Base-by-base conservation (phyloP, 2,329 filamentous ascomycete genomes). In the Huntiella abstrusa region DNA sequence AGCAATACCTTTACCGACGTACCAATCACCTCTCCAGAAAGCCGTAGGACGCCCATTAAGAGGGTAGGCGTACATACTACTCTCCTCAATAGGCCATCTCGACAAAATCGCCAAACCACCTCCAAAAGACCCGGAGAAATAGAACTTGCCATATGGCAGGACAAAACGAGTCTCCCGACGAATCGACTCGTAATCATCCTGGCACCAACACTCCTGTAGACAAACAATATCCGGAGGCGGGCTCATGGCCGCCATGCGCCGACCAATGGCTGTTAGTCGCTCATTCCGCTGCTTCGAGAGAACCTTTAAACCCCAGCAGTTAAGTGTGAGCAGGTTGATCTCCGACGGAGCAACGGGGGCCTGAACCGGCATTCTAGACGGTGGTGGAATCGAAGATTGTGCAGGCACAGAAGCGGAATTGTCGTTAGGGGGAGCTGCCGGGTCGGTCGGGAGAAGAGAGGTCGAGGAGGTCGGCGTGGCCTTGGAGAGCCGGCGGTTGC, bases 271-370 rank as follows among this genome's bases (percentile, higher is more conserved):
- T 28, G 70, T 63, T 43, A 96, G 72, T 38, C 91, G 83, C 55
- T 82, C 79, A 53, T 72, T 67, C 53, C 87, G 83, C 54, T 83
- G 73, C 53, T 79, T 78, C 44, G 87, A 79, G 56, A 96, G 70
- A 64, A 77, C 85, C 57, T 92, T 88, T 51, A 96, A 76, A 44
- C 91, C 91, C 88, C 91, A 96, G 74, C 86, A 95, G 64, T 98
- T 98, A 60, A 94, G 75, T 4, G 84, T 91, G 53, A 95, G 66
- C 54, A 96, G 70, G 57, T 82, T 80, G 58, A 96, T 73, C 49
- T 78, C 70, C 32, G n/a, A 34, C 12, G 44, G 44, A 13, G 33
- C 17, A 10, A 38, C 16, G 12, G 64, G 16, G 10, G 13, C 71
- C 74, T 53, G 57, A 59, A n/a, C 44, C 37, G 5, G 55, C 52